phyloP scores from a whole-genome alignment of 2,329 filamentous ascomycete genomes.

The Pezizomycotina sp. region DNA sequence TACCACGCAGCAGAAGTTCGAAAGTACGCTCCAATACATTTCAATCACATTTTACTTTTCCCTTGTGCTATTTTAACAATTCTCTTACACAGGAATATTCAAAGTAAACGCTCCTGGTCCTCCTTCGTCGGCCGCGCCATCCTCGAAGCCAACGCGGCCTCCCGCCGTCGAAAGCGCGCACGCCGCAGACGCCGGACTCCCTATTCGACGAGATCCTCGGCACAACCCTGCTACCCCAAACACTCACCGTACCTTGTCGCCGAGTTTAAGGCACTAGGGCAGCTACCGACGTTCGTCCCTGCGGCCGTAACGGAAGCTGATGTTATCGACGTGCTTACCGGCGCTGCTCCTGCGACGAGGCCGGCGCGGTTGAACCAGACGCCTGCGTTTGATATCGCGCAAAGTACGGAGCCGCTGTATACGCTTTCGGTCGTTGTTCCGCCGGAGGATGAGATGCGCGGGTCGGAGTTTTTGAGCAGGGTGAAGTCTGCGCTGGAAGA shows the following conservation, averaged over 20 bases:
- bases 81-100: constrained; percentile 37
- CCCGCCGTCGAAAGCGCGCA: constrained; percentile 48
- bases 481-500: constrained; percentile 70
- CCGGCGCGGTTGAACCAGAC: constrained; percentile 26
- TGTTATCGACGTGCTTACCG: constrained; percentile 66
- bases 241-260: constrained; percentile 52
- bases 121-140: constrained; percentile 75
- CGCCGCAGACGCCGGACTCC: constrained; percentile 58
- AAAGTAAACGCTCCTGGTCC: constrained; percentile 62
- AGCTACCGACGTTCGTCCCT: constrained; percentile 27
- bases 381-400: constrained; percentile 28
- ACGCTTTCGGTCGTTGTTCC: constrained; percentile 67
- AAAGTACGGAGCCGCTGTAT: constrained; percentile 41
- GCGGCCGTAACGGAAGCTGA: constrained; percentile 43
- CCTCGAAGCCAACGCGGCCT: constrained; percentile 74
- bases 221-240: constrained; percentile 45
- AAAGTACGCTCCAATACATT: constrained; percentile 48
- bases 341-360: constrained; percentile 29
- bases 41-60: not conserved
- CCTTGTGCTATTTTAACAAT: not conserved
- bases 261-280: constrained; percentile 30
- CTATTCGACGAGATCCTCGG: constrained; percentile 83
- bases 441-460: constrained; percentile 64
- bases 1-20: constrained; percentile 58
- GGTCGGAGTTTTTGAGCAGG: constrained; percentile 64